Evolutionary conservation across 2,329 filamentous ascomycete genomes (phyloP), one percentile per base, ranked within the genome.

Genomic region (Botrytis paeoniae): DNA sequence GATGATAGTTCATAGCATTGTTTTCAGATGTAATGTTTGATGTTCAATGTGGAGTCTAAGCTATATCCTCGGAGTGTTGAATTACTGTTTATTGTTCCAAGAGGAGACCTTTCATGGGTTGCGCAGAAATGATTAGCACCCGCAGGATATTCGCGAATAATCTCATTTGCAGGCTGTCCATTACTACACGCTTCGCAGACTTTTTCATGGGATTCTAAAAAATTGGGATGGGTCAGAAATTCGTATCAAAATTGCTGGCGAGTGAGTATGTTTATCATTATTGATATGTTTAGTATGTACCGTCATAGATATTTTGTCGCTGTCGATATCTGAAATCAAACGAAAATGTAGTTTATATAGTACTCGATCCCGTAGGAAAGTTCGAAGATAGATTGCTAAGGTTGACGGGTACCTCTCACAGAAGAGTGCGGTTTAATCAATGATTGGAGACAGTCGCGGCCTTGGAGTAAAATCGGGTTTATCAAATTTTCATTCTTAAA

Each of bases 401-500:
- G n/a, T 1, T 29, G 12, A 29, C 16, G n/a, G 3, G 14, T 18
- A 18, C 14, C 2, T 10, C n/a, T 3, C 48, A 10, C n/a, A n/a
- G 25, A n/a, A 10, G 1, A 3, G 0, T 0, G 25, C 25, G 4
- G 12, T n/a, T n/a, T 16, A 25, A 16, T n/a, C n/a, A n/a, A n/a
- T n/a, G n/a, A n/a, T n/a, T n/a, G n/a, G n/a, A n/a, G n/a, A n/a
- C n/a, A n/a, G n/a, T n/a, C n/a, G n/a, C n/a, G n/a, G n/a, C n/a
- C n/a, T n/a, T n/a, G n/a, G n/a, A n/a, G n/a, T n/a, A n/a, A n/a
- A n/a, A n/a, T n/a, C n/a, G n/a, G n/a, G n/a, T n/a, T n/a, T n/a
- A n/a, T n/a, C n/a, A n/a, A n/a, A n/a, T n/a, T 48, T 22, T 48
- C 45, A 45, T 45, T 20, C 20, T 48, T 25, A 3, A 10, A 48